Evolutionary conservation across 441 rosid species (phyloP), one percentile per base, ranked within the genome.

Genomic region (Brassica balearica): DNA sequence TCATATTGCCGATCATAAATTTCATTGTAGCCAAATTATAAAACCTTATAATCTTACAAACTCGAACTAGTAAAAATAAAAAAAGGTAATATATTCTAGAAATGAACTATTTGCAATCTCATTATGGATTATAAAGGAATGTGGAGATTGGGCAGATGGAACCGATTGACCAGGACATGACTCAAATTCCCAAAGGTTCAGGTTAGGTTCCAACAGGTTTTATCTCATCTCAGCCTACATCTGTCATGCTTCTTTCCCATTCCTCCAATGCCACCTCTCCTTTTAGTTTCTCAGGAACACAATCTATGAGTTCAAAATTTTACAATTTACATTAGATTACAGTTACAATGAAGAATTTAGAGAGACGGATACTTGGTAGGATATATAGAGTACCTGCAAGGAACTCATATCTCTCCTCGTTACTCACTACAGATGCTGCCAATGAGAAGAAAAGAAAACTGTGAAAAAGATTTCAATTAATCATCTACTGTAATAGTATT

Each of bases 201-300:
- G 22, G 6, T 64, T 64, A 3, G 70, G 51, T 51, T 69, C 32
- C 32, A 51, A 61, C 32, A 3, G 66, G 38, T 53, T 60, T 53
- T 3, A 43, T 19, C 19, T 19, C 19, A 22, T 14, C 11, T 80
- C 82, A 85, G 61, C 80, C 78, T 64, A 70, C 73, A 25, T 82
- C 85, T 6, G 75, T 53, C 87, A 85, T 87, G 14, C 69, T 55
- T 53, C 56, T 70, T 68, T 84, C 80, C 74, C 81, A 83, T 72
- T 86, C 89, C 48, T 85, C 84, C 80, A 89, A 75, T 4, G 95
- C 98, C 67, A 81, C 90, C 74, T 80, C 86, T 7, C 91, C 94
- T 82, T 86, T 90, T 43, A 90, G 22, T 85, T 89, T 92, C 86
- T 84, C 87, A 29, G 98, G 99, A 78, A 92, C 93, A 70, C 82